These are phyloP conservation scores for Penicillium simplicissimum DNA, from an alignment of 495 filamentous ascomycete genomes.

Conservation along the genomic window DNA sequence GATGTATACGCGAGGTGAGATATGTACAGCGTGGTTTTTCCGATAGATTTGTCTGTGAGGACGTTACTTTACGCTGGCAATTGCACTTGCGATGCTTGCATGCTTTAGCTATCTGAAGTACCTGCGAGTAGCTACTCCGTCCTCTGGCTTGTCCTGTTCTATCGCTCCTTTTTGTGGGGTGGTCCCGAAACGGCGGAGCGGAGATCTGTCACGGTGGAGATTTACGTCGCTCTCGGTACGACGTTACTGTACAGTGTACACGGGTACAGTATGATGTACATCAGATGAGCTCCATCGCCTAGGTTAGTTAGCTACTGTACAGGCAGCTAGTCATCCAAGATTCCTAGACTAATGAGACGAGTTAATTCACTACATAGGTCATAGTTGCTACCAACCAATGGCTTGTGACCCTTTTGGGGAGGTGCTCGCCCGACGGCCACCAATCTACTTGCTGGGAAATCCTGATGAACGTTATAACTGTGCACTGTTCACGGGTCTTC, in stretches of 20 bases:
- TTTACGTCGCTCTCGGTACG: neutral
- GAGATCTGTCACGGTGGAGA: constrained; percentile 8
- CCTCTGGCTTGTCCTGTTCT: neutral
- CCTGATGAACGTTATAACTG: no score
- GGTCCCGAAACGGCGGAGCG: constrained; percentile 17
- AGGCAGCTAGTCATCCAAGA: neutral
- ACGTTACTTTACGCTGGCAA: neutral
- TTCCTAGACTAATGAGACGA: neutral
- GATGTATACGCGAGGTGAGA: neutral
- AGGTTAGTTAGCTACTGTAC: neutral
- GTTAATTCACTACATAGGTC: neutral
- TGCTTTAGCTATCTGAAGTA: neutral
- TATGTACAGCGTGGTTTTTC: no score
- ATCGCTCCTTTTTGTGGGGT: neutral
- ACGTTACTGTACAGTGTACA: neutral
- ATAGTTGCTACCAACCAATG: neutral
- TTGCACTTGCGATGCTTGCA: neutral
- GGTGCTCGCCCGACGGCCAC: neutral
- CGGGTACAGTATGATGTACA: neutral
- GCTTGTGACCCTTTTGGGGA: neutral
- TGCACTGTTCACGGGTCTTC: no score
- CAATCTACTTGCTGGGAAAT: neutral
- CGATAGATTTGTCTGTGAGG: no score
- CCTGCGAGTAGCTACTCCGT: neutral
- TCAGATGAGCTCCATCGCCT: neutral